Conservation (phyloP, 768 basidiomycete species). For the Fibroporia radiculosa region DNA sequence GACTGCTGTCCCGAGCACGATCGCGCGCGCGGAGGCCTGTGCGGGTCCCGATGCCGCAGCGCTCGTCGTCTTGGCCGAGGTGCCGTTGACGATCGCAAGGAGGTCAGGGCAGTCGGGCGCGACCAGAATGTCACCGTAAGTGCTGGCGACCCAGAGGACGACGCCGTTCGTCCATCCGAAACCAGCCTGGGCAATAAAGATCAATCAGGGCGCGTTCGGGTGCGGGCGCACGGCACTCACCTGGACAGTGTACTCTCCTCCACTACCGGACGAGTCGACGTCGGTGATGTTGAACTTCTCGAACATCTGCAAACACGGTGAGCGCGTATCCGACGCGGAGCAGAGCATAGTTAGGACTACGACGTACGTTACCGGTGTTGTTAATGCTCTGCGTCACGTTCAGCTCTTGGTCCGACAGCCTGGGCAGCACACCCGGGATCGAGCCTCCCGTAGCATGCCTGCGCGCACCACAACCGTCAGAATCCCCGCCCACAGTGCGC, state of each 20-base stretch:
- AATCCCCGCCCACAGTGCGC: not conserved
- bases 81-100: constrained; percentile 1
- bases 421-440: constrained; percentile 60
- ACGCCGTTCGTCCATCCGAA: constrained; percentile 91
- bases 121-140: constrained; percentile 52
- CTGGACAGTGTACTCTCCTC: constrained; percentile 88
- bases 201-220: not conserved
- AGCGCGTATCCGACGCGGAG: not conserved
- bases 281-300: constrained; percentile 82
- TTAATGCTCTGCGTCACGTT: constrained; percentile 57
- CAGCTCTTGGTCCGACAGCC: constrained; percentile 61
- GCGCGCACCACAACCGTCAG: not conserved
- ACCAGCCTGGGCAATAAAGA: constrained; percentile 46
- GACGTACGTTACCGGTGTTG: constrained; percentile 68
- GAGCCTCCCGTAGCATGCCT: constrained; percentile 88
- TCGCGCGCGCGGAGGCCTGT: too few species aligned
- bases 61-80: constrained; percentile 1
- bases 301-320: constrained; percentile 53
- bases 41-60: too few species aligned
- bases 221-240: constrained; percentile 23
- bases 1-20: too few species aligned
- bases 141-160: constrained; percentile 63
- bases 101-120: constrained; percentile 57
- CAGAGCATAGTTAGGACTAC: not conserved
- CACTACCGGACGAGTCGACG: constrained; percentile 69